Base-by-base conservation (phyloP, 805 yeast species). In the Komagataella ulmi region DNA sequence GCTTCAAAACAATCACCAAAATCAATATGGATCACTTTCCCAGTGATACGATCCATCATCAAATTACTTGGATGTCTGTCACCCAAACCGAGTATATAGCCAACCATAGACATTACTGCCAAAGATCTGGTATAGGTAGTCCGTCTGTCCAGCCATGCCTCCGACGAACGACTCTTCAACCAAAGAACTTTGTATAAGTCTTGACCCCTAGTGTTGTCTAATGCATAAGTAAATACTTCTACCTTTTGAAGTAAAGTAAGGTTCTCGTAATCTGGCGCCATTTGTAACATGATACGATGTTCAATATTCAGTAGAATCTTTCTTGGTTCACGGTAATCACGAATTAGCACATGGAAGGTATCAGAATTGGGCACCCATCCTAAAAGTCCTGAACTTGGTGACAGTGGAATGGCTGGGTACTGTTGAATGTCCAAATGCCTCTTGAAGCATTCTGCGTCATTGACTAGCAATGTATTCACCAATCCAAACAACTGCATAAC, bases 1-100 rank as follows among this genome's bases (percentile, higher is more conserved):
- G 98, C 97, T 65, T 93, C 99, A 62, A 93, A 93, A 76, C 99
- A 93, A 65, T 93, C 99, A 57, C 99, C 99, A 68, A 91, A 93
- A 74, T 93, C 99, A 67, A 93, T 91, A 64, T 93, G 99, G 44
- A 93, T 79, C 50, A 93, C 97, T 61, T 91, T 89, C 55, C 99
- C 99, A 0, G 98, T 88, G 49, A 84, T 79, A 56, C 97, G 73
- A 65, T 91, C 96, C 68, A 93, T 77, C 97, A 93, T 88, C 68
- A 93, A 75, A 62, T 93, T 93, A 30, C 97, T 88, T 24, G 99
- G 99, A 67, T 93, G 99, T 55, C 99, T 80, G 65, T 93, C 99
- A 54, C 99, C 99, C 18, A 93, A 74, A 12, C 99, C 99, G 21
- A 93, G 73, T 51, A 93, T 91, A 65, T 93, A 93, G 1, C 99